Evolutionary conservation across 179 eudicot genomes (phyloP), one percentile per base, ranked within the genome.

Genomic region (Gypsophila paniculata): DNA sequence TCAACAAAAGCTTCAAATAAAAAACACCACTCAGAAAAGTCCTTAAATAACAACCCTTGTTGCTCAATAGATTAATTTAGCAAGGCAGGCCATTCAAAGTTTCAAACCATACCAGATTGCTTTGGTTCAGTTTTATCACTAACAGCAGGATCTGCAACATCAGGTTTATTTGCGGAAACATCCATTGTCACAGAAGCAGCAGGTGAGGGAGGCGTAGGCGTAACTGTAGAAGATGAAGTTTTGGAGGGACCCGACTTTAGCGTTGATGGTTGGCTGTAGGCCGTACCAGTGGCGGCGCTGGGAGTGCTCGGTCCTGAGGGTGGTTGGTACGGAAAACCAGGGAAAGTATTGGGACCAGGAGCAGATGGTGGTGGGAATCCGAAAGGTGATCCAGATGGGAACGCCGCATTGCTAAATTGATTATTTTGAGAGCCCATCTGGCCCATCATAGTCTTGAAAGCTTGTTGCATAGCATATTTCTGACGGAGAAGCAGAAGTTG

Each of bases 381-480:
- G 69, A 88, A 86, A 60, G 94, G 88, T 68, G 92, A 86, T 36
- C 96, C 95, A 8, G 88, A 70, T 5, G 96, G 58, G 82, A 91
- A 87, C 34, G 79, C 81, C 72, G 90, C 73, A 79, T 82, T 84
- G 49, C 73, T 78, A 80, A 89, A 89, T 78, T 87, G 99, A 76
- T 82, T 91, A 80, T 89, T 88, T 69, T 94, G 96, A 25, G 90
- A 64, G 64, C 82, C 86, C 97, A 88, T 88, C 82, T 86, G 96
- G 67, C 86, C 86, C 88, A 78, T 86, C 90, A 32, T 61, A 32
- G 39, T 29, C 65, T 89, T 91, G 32, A 88, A 74, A 69, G 91
- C 89, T 82, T 88, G 93, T 81, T 93, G 91, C 97, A 89, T 91
- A 53, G 96, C 97, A 84, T 85, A 91, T 73, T 93, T 85, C 98